phyloP scores from a whole-genome alignment of 345 rosid genomes.

The Sisymbrium altissimum region DNA sequence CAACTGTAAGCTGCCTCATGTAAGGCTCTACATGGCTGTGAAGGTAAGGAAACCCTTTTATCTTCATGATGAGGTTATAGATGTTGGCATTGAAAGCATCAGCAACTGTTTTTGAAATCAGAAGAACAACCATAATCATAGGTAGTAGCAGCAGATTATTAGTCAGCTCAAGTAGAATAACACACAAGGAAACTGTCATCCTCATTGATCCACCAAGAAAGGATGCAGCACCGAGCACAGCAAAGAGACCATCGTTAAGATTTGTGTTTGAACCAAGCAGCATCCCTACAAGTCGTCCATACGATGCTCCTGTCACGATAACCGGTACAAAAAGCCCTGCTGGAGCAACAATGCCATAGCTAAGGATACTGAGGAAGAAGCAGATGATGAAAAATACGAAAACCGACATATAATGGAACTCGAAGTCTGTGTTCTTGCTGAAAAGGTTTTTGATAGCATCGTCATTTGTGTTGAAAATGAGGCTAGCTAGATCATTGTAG shows the following conservation, averaged over 20 bases:
- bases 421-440: constrained; percentile 74
- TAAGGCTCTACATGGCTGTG: constrained; percentile 80
- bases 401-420: constrained; percentile 67
- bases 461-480: constrained; percentile 88
- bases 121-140: constrained; percentile 90
- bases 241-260: constrained; percentile 84
- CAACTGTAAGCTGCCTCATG: constrained; percentile 86
- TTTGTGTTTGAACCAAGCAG: constrained; percentile 49
- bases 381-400: constrained; percentile 71
- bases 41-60: constrained; percentile 87
- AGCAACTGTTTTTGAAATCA: constrained; percentile 88
- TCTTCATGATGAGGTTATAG: constrained; percentile 82
- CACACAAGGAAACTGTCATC: constrained; percentile 89
- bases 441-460: constrained; percentile 89
- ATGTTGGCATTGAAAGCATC: constrained; percentile 82
- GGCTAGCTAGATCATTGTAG: constrained; percentile 94
- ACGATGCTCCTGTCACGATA: constrained; percentile 86
- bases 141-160: constrained; percentile 84
- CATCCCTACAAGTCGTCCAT: constrained; percentile 85
- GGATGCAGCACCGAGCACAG: constrained; percentile 91
- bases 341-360: constrained; percentile 87
- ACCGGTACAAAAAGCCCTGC: constrained; percentile 91
- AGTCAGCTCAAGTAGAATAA: constrained; percentile 79
- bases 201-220: constrained; percentile 95
- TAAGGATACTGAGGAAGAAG: constrained; percentile 67